Base-by-base conservation (phyloP, 768 basidiomycete species). In the Boletus subcaerulescens region DNA sequence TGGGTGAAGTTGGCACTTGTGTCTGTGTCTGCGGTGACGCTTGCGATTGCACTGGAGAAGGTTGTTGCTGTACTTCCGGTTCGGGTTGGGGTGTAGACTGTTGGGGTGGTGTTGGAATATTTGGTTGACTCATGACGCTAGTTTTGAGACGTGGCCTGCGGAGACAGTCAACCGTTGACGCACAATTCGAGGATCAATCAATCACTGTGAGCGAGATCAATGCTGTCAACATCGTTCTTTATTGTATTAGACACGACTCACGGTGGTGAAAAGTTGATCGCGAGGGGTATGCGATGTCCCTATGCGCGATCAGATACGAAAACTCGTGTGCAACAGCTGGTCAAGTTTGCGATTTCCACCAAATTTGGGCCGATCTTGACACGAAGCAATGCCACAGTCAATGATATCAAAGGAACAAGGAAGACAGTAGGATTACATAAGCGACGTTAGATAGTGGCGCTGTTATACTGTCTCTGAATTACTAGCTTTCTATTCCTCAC, bases 101-200 rank as follows among this genome's bases (percentile, higher is more conserved):
- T 26, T 57, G 60, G 4, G 55, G 55, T 38, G 70, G 62, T 14
- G 64, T 62, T 33, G 70, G 64, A 45, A 58, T 60, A 58, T 53
- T 63, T 15, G 55, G 53, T 53, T 72, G 57, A 41, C 52, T 72
- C 69, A 70, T 70, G 56, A 14, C 44, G 44, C 7, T 10, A 11
- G 26, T 41, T 8, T 31, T 15, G 9, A 32, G 15, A 20, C 22
- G 39, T 44, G 41, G 29, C n/a, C n/a, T 15, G 29, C 29, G 20
- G n/a, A 7, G 24, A 57, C 13, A 18, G 47, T 52, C 22, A 31
- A 40, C 20, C n/a, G 36, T 42, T 56, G 45, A n/a, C 39, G 10
- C 20, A 33, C 35, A 38, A 45, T 33, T 33, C 24, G 29, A 22
- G 5, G 42, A 39, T 17, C 14, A 29, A 29, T 29, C 29, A 29